Evolutionary conservation across 495 filamentous ascomycete species (phyloP), one percentile per base, ranked within the genome.

Genomic region (Trypethelium eluteriae): DNA sequence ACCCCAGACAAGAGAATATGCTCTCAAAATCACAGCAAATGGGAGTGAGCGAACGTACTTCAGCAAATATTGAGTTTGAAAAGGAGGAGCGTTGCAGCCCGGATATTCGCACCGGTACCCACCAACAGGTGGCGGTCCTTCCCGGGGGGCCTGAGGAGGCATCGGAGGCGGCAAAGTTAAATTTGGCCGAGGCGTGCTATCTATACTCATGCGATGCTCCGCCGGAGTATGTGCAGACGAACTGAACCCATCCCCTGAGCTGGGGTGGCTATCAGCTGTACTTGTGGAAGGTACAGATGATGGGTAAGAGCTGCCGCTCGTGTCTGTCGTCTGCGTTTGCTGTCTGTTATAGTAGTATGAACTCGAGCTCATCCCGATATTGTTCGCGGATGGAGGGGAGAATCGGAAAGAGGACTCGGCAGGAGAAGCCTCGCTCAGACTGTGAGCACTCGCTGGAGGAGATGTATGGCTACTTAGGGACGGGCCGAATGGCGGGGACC

Each of bases 51-150:
- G 32, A 18, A 75, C 86, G 78, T 81, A 90, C 88, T 89, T 89
- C 18, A 90, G 74, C 5, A 90, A 76, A 78, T 91, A 90, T 71
- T 98, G 94, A 1, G 94, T 98, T 76, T 96, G 92, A 71, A 98
- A 98, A 4, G 94, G 90, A 25, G 84, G 75, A 50, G 93, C 93
- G 35, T 73, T 92, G 72, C 94, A 98, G 10, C 88, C 89, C 1
- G 81, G 79, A 82, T 84, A 83, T n/a, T 80, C 81, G 75, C 89
- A 92, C 71, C 81, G 83, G 73, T 82, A 88, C 44, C 76, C 76
- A n/a, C 67, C 69, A 11, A 59, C 50, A 18, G 67, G 73, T 47
- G 66, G 74, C 39, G 66, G 68, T 67, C 70, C 56, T 47, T 70
- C 68, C 38, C 66, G 68, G 62, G 74, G 14, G n/a, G 25, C 16